Conservation (phyloP, 805 yeast species). For the Yarrowia bubula region DNA sequence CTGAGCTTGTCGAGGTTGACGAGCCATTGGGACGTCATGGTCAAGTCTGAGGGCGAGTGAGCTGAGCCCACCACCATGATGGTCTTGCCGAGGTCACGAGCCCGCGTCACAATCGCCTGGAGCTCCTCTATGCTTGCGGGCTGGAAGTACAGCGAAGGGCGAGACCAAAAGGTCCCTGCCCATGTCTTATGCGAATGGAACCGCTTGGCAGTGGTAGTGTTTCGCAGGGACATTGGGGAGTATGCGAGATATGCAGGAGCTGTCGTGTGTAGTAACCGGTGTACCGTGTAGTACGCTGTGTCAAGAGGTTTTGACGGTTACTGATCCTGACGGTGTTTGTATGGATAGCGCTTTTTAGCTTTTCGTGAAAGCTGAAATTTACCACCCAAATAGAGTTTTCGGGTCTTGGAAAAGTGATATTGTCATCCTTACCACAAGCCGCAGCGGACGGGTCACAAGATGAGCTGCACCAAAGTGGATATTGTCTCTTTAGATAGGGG, state of each 20-base stretch:
- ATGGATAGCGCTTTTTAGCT: background rate
- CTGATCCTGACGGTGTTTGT: background rate
- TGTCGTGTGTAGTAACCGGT: background rate
- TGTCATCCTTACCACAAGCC: background rate
- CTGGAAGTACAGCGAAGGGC: slow-evolving; percentile 75
- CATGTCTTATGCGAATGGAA: slow-evolving; percentile 58
- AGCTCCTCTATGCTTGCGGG: slow-evolving; percentile 73
- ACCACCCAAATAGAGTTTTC: background rate
- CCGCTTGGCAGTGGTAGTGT: slow-evolving; percentile 20
- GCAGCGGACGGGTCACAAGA: background rate
- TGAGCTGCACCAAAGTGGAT: background rate
- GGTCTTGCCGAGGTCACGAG: slow-evolving; percentile 58
- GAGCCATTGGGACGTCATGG: slow-evolving; percentile 86
- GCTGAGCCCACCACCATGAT: slow-evolving; percentile 88
- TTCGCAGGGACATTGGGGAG: background rate
- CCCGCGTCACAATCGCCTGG: slow-evolving; percentile 60
- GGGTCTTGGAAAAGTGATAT: background rate
- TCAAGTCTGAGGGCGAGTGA: slow-evolving; percentile 89
- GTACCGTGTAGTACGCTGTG: background rate
- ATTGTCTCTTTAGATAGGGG: too few relatives aligned
- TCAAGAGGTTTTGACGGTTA: background rate
- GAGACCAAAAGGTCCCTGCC: slow-evolving; percentile 85
- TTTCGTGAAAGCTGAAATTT: slow-evolving; percentile 2
- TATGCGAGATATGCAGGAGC: background rate
- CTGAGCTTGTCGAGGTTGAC: slow-evolving; percentile 78